A percentile compares a stretch with the other conserved stretches of the same genome.
Evolutionary conservation across 257 asterid species (phyloP).

Genomic region (Solanum medicagineum): DNA sequence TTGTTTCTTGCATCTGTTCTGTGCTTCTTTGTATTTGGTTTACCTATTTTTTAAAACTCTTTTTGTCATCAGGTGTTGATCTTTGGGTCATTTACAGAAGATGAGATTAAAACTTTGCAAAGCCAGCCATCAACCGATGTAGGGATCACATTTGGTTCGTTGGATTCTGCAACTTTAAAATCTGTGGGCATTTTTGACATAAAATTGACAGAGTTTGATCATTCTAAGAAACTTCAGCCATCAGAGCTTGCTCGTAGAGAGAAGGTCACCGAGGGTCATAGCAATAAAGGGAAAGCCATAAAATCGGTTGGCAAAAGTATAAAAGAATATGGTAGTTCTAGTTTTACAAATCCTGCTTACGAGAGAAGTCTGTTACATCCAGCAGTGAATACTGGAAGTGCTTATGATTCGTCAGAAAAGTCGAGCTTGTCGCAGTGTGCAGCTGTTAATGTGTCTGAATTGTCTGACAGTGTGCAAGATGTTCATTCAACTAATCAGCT

Average conservation of each 20-base stretch:
- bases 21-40: not conserved
- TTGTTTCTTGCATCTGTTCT: not conserved
- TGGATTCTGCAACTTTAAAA: constrained; percentile 49
- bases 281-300: constrained; percentile 3
- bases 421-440: constrained; percentile 14
- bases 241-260: constrained; percentile 8
- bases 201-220: constrained; percentile 10
- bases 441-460: constrained; percentile 5
- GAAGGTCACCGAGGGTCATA: not conserved
- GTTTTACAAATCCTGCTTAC: constrained; percentile 2
- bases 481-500: constrained; percentile 12
- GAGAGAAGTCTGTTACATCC: constrained; percentile 4
- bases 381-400: not conserved
- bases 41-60: not conserved
- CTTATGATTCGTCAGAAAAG: constrained; percentile 1
- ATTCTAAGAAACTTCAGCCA: constrained; percentile 13
- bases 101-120: constrained; percentile 51
- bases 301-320: constrained; percentile 3
- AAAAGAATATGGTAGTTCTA: constrained; percentile 22
- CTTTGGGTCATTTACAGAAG: constrained; percentile 79
- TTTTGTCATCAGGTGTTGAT: constrained; percentile 38
- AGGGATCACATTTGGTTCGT: constrained; percentile 46
- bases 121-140: constrained; percentile 23
- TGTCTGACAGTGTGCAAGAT: constrained; percentile 12
- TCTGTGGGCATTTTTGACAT: constrained; percentile 43